Conservation (phyloP, 768 basidiomycete genomes). For the Suillus variegatus region DNA sequence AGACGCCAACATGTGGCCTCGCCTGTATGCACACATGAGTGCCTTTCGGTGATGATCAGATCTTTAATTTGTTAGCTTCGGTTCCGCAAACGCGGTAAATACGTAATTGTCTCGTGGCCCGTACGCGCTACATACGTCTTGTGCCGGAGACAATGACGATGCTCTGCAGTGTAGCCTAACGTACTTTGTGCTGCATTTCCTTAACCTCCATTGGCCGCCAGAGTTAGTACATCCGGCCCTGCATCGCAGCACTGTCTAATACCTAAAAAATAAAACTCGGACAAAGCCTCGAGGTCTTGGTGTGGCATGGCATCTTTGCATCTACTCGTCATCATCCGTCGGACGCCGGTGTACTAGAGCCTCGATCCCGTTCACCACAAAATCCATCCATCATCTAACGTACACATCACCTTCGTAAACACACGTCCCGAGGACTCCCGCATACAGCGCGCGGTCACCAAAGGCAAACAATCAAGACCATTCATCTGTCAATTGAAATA, state of each 20-base stretch:
- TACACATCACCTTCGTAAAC: neutral
- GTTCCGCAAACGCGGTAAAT: slow-evolving; percentile 22
- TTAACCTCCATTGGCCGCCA: slow-evolving; percentile 15
- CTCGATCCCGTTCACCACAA: slow-evolving; percentile 17
- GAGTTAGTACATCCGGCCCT: slow-evolving; percentile 30
- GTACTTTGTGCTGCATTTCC: slow-evolving; percentile 14
- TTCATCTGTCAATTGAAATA: slow-evolving; percentile 16
- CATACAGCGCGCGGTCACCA: neutral
- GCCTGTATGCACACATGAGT: slow-evolving; percentile 4
- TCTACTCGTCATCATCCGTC: slow-evolving; percentile 34
- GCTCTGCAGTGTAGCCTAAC: slow-evolving; percentile 5
- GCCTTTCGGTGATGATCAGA: slow-evolving; percentile 7
- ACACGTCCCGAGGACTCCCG: slow-evolving; percentile 2
- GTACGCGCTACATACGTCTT: neutral
- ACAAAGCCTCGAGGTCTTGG: slow-evolving; percentile 33
- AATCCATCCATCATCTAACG: neutral
- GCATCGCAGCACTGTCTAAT: slow-evolving; percentile 29
- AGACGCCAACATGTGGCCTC: slow-evolving; percentile 1
- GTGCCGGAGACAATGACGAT: slow-evolving; percentile 3
- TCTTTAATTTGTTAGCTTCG: slow-evolving; percentile 19
- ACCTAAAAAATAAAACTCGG: slow-evolving; percentile 30
- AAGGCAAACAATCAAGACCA: neutral
- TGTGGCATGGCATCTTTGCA: slow-evolving; percentile 31
- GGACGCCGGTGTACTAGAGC: slow-evolving; percentile 26
- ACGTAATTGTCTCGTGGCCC: slow-evolving; percentile 17